phyloP scores from a whole-genome alignment of 2,329 filamentous ascomycete genomes.

The Arachnopeziza araneosa region DNA sequence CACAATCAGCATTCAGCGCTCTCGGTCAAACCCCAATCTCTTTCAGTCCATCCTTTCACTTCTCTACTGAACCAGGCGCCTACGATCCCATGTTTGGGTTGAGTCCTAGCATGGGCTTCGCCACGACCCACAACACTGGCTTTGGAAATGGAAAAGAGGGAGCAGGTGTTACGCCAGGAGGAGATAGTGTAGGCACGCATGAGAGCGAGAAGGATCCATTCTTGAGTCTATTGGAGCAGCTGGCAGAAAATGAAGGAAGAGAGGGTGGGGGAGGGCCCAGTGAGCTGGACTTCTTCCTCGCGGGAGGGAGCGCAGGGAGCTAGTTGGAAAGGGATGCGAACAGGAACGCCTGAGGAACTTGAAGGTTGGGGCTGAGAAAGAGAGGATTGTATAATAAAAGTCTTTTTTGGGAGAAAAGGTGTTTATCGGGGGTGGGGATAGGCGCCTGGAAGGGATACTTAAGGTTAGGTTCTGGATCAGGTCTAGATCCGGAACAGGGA shows the following conservation, averaged over 20 bases:
- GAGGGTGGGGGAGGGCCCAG: conserved; percentile 53
- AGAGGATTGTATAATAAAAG: background rate
- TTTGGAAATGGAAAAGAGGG: conserved; percentile 38
- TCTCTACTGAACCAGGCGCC: conserved; percentile 17
- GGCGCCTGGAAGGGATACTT: background rate
- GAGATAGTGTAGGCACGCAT: conserved; percentile 45
- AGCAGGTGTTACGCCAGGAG: conserved; percentile 34
- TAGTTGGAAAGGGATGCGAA: background rate
- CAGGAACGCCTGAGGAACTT: background rate
- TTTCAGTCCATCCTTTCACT: background rate
- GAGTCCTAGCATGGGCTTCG: background rate
- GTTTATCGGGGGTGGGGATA: background rate
- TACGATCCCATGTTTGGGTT: conserved; percentile 58
- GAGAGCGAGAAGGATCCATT: conserved; percentile 72
- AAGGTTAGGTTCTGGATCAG: too few relatives aligned
- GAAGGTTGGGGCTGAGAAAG: background rate
- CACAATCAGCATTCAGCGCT: background rate
- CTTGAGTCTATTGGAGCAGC: conserved; percentile 69
- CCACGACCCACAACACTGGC: background rate
- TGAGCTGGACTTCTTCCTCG: conserved; percentile 74
- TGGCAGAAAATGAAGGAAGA: conserved; percentile 73
- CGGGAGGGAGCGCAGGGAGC: conserved; percentile 16
- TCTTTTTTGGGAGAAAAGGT: background rate
- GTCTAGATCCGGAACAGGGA: too few relatives aligned
- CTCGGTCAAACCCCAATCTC: conserved; percentile 19